Base-by-base conservation (phyloP, 495 filamentous ascomycete species). In the Aspergillus olivimuriae region DNA sequence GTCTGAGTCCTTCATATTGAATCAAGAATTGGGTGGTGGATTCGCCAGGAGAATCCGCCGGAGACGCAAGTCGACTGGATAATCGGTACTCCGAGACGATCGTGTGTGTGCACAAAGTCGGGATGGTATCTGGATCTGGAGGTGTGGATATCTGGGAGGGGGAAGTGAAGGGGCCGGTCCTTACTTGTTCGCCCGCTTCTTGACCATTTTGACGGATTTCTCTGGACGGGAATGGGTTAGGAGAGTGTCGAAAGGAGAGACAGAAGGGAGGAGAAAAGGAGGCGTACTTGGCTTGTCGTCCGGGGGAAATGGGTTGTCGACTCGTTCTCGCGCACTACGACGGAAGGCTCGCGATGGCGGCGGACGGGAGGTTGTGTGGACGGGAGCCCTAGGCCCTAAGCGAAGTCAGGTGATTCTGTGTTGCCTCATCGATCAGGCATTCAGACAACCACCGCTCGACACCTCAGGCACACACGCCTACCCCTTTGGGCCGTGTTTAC, bases 101-200 rank as follows among this genome's bases (percentile, higher is more conserved):
- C n/a, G n/a, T n/a, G n/a, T n/a, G n/a, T n/a, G n/a, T n/a, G n/a
- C n/a, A n/a, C n/a, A n/a, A n/a, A n/a, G n/a, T n/a, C n/a, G n/a
- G n/a, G n/a, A n/a, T n/a, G n/a, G n/a, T n/a, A n/a, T n/a, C n/a
- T n/a, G n/a, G n/a, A n/a, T n/a, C n/a, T n/a, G n/a, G n/a, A n/a
- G 47, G 51, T 48, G 58, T 56, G 52, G 58, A 55, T 51, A 46
- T 52, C 51, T 52, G 49, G 34, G 43, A 55, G 11, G 36, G 28
- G 16, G 34, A 41, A 30, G 49, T 34, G 37, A 50, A 39, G 43
- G 50, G 58, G 55, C 51, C 39, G 59, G 51, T 52, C 41, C 79
- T 72, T 85, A 88, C 84, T 97, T 97, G 78, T 86, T 89, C 72
- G 92, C 89, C 80, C 91, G 86, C 83, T 98, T 98, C 83, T 98